These are phyloP conservation scores for Sporothrix curviconia DNA, from an alignment of 2,329 filamentous ascomycete species.

Conservation along the genomic window DNA sequence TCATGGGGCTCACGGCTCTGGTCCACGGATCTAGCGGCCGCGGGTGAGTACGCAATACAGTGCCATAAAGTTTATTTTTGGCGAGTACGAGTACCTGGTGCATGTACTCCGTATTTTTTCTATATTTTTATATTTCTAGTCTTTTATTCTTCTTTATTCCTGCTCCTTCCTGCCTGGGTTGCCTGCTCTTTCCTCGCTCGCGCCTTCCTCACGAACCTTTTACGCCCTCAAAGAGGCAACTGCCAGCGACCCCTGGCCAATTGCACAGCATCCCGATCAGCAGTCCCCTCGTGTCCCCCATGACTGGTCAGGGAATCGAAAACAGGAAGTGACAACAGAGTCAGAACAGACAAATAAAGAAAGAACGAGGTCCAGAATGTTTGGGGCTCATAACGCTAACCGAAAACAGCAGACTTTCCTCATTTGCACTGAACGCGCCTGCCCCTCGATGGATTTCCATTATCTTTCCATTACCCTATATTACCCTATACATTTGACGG, in stretches of 20 bases:
- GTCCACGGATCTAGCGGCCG: too few species aligned
- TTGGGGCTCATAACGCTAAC: neutral
- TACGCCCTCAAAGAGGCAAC: conserved; percentile 4
- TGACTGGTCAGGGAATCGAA: neutral
- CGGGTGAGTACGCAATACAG: too few species aligned
- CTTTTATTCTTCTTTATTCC: neutral
- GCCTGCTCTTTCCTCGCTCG: neutral
- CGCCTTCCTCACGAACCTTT: neutral
- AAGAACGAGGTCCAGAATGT: neutral
- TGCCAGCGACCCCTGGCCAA: conserved; percentile 2
- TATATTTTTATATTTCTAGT: too few species aligned
- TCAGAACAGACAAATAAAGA: neutral
- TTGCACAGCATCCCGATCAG: neutral
- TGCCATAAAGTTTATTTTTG: too few species aligned
- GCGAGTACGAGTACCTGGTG: too few species aligned
- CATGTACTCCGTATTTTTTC: too few species aligned
- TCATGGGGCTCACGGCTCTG: too few species aligned
- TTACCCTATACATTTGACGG: conserved; percentile 14
- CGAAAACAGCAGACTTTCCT: conserved; percentile 14
- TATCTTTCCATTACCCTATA: conserved; percentile 16
- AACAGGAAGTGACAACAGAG: neutral
- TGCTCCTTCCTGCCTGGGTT: neutral
- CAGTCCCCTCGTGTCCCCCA: neutral
- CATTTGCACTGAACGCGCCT: conserved; percentile 6
- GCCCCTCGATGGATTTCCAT: conserved; percentile 14